Evolutionary conservation across 192 early-diverging fungal genomes (phyloP), one percentile per base, ranked within the genome.

Genomic region (Piromyces finnis): DNA sequence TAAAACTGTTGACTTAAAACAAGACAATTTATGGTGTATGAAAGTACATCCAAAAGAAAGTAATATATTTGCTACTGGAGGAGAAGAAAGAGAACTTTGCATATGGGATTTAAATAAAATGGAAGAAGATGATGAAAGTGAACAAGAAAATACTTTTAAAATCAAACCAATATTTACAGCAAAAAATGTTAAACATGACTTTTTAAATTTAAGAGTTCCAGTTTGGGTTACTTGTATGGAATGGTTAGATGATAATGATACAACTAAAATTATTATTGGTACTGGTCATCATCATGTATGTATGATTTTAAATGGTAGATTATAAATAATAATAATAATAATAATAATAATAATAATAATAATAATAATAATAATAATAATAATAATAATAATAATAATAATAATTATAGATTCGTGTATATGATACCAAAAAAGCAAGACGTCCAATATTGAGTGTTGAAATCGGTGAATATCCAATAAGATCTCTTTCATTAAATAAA

Each of bases 161-260:
- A 78, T 81, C 30, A 87, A 91, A n/a, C 90, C 92, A 15, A 29
- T 92, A 14, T 97, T 94, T 87, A 90, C 87, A 79, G 91, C 95
- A 41, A 95, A 94, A 83, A 98, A 98, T 84, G 94, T 94, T 29
- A 84, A 87, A 30, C 90, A 94, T 82, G 94, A 97, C 79, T 86
- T 87, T 79, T 85, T 98, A 77, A 92, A 94, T 83, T 81, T 98
- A 77, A 89, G 93, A 28, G 91, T 94, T 41, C 94, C 94, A 12
- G 91, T 98, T 18, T 96, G 95, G 93, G 90, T 96, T 79, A 95
- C 94, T 2, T 92, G 95, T 82, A 80, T 97, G 30, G 87, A 89
- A 83, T 97, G 94, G 82, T 77, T 93, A 30, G 86, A 80, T 83
- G 87, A 88, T 78, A 83, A 83, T n/a, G 88, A 90, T 30, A 82